phyloP scores from a whole-genome alignment of 345 rosid genomes.

The Tarenaya hassleriana region DNA sequence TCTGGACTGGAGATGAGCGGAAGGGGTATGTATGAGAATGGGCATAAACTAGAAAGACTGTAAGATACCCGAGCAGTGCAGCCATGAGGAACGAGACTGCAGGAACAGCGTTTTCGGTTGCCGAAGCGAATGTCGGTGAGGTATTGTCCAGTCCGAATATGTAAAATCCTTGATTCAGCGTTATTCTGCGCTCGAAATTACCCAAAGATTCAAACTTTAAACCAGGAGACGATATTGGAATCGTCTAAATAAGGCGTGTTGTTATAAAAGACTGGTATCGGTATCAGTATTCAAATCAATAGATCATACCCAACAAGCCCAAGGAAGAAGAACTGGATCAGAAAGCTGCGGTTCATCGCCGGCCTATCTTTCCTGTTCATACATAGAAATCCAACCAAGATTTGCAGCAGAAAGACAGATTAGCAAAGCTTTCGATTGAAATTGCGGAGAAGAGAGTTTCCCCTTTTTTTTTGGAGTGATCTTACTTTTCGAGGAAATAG shows the following conservation, averaged over 20 bases:
- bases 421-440: not conserved
- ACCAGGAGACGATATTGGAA: too few relatives aligned
- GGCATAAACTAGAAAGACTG: slow-evolving; percentile 18
- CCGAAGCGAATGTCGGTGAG: slow-evolving; percentile 67
- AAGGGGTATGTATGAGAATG: not conserved
- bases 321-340: slow-evolving; percentile 55
- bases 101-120: slow-evolving; percentile 62
- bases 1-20: too few relatives aligned
- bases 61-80: slow-evolving; percentile 38
- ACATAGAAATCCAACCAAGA: not conserved
- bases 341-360: slow-evolving; percentile 26
- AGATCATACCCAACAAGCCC: slow-evolving; percentile 53
- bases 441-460: not conserved
- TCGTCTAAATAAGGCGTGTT: too few relatives aligned
- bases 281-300: too few relatives aligned
- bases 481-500: slow-evolving; percentile 59
- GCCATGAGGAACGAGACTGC: slow-evolving; percentile 67
- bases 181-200: slow-evolving; percentile 32
- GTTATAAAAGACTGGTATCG: too few relatives aligned
- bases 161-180: slow-evolving; percentile 58
- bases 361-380: slow-evolving; percentile 52
- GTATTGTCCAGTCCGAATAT: slow-evolving; percentile 57
- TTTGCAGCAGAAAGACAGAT: not conserved
- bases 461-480: not conserved
- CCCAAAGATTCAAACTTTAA: not conserved